Evolutionary conservation across 768 basidiomycete genomes (phyloP).

Genomic region (Cystoderma amianthinum): DNA sequence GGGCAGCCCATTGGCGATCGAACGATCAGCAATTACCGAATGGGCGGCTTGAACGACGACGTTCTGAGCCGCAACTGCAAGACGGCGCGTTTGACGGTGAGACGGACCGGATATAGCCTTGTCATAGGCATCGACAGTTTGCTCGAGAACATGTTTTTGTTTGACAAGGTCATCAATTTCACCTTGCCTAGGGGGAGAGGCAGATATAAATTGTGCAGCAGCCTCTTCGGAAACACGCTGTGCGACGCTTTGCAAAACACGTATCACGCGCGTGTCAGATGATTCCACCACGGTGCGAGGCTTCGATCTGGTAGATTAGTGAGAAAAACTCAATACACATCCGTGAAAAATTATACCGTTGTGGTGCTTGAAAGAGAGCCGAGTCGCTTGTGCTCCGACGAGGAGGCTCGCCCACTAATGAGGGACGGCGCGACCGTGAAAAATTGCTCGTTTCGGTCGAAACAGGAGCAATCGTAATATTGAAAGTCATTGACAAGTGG

Average conservation of each 20-base stretch:
- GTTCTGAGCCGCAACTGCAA: constrained; percentile 74
- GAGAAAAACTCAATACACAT: constrained; percentile 1
- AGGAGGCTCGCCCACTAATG: constrained; percentile 32
- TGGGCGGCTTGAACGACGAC: constrained; percentile 81
- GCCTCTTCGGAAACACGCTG: constrained; percentile 72
- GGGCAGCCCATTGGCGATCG: constrained; percentile 29
- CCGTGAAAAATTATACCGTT: constrained; percentile 20
- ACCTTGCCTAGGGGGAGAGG: constrained; percentile 33
- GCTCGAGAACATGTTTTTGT: constrained; percentile 71
- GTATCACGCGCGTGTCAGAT: constrained; percentile 68
- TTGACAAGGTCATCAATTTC: constrained; percentile 66
- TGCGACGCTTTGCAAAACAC: constrained; percentile 70
- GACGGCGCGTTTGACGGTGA: constrained; percentile 42
- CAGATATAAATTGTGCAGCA: constrained; percentile 57
- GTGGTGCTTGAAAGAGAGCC: constrained; percentile 32
- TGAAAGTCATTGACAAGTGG: constrained; percentile 57
- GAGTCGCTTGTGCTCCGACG: constrained; percentile 43
- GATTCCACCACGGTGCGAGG: constrained; percentile 22
- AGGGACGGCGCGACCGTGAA: constrained; percentile 34
- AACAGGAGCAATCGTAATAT: constrained; percentile 64
- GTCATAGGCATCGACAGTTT: constrained; percentile 70
- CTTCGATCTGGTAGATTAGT: constrained; percentile 14
- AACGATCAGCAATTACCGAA: constrained; percentile 45
- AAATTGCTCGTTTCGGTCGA: constrained; percentile 33
- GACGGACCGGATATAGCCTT: constrained; percentile 55